phyloP scores from a whole-genome alignment of 108 stramenopile genomes.

The Thalassiosira profunda region DNA sequence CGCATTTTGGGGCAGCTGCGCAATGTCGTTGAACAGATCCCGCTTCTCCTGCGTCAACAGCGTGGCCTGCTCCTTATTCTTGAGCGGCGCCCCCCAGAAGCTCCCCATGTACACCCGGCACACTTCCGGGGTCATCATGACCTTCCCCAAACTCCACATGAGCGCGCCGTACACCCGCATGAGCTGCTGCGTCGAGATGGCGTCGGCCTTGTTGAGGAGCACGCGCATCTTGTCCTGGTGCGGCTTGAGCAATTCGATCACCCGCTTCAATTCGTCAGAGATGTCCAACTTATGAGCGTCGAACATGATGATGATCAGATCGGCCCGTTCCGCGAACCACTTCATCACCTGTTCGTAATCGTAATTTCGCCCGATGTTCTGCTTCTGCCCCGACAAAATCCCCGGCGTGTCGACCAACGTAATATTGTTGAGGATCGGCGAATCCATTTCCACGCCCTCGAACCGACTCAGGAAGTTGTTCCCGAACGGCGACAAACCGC shows the following conservation, averaged over 20 bases:
- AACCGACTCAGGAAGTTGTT: constrained; percentile 96
- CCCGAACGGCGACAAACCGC: constrained; percentile 96
- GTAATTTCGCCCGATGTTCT: constrained; percentile 89
- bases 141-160: constrained; percentile 97
- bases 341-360: constrained; percentile 95
- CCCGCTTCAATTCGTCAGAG: constrained; percentile 85
- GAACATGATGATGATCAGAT: constrained; percentile 98
- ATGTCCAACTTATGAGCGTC: constrained; percentile 93
- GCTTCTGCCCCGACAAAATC: constrained; percentile 98
- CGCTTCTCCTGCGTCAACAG: constrained; percentile 88
- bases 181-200: constrained; percentile 83
- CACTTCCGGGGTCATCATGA: constrained; percentile 98
- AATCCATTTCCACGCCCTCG: constrained; percentile 88
- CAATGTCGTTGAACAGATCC: constrained; percentile 96
- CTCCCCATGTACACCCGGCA: constrained; percentile 98
- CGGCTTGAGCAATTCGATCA: constrained; percentile 73
- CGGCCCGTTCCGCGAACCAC: constrained; percentile 99
- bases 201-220: constrained; percentile 89
- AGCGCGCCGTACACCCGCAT: constrained; percentile 95
- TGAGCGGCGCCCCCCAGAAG: constrained; percentile 95
- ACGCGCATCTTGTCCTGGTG: constrained; percentile 86
- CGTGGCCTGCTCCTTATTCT: constrained; percentile 84
- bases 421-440: constrained; percentile 88
- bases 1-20: constrained; percentile 93
- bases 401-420: constrained; percentile 99